Percentiles rank a stretch among this genome's conserved stretches.
Conservation (phyloP, 2,329 filamentous ascomycete genomes). For the Nannizzia gypsea region DNA sequence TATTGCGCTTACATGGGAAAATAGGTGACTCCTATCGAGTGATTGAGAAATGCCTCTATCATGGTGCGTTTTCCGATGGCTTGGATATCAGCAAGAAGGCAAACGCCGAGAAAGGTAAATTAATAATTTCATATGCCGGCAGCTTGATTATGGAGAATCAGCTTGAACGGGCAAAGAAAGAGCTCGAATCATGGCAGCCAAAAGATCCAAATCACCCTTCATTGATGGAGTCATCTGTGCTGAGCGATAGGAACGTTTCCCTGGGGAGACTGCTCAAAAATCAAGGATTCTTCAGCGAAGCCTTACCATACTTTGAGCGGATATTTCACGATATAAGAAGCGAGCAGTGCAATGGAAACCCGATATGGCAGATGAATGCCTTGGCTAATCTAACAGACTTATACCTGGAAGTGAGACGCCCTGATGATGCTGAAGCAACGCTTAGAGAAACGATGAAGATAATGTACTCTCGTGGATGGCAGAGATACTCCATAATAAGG, state of each 20-base stretch:
- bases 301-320: background rate
- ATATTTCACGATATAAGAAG: background rate
- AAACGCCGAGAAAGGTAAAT: slow-evolving; percentile 12
- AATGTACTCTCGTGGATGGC: background rate
- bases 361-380: background rate
- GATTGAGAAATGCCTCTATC: background rate
- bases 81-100: background rate
- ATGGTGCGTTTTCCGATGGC: background rate
- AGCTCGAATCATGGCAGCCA: slow-evolving; percentile 9
- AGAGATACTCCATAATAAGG: slow-evolving; percentile 2
- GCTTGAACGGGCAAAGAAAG: slow-evolving; percentile 10
- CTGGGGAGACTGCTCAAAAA: slow-evolving; percentile 9
- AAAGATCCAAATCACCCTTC: slow-evolving; percentile 2
- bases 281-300: slow-evolving; percentile 6
- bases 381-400: slow-evolving; percentile 10
- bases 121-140: slow-evolving; percentile 12
- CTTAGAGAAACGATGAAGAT: background rate
- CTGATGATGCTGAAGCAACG: slow-evolving; percentile 6
- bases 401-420: slow-evolving; percentile 6
- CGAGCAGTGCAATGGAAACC: background rate
- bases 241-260: slow-evolving; percentile 5
- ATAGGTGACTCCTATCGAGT: slow-evolving; percentile 4
- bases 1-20: slow-evolving; percentile 5
- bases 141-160: slow-evolving; percentile 12
- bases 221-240: slow-evolving; percentile 5